These are phyloP conservation scores for Collybia sordida DNA, from an alignment of 768 basidiomycete species.

Conservation along the genomic window DNA sequence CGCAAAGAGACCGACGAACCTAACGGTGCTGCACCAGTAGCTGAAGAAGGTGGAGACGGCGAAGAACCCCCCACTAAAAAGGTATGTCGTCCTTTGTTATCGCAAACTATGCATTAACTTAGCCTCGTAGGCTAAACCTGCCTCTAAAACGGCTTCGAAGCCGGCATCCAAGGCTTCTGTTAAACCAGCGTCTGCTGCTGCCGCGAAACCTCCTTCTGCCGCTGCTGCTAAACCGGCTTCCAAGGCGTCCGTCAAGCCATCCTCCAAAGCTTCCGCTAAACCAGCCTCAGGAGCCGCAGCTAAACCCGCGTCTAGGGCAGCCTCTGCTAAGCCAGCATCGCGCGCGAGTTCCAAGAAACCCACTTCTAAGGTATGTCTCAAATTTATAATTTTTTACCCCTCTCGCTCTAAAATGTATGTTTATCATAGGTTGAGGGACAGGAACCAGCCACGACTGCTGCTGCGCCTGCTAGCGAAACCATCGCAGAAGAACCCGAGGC, in stretches of 20 bases:
- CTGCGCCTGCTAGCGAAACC: slow-evolving; percentile 37
- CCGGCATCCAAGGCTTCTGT: slow-evolving; percentile 27
- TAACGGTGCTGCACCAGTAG: slow-evolving; percentile 29
- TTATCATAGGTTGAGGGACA: slow-evolving; percentile 35
- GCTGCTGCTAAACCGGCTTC: slow-evolving; percentile 33
- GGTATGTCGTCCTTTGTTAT: slow-evolving; percentile 31
- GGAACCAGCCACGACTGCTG: slow-evolving; percentile 35
- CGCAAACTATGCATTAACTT: slow-evolving; percentile 7
- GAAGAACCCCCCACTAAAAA: slow-evolving; percentile 63
- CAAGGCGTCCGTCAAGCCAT: slow-evolving; percentile 37
- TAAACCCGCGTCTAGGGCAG: slow-evolving; percentile 44
- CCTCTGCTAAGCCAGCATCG: slow-evolving; percentile 53
- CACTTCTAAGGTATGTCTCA: slow-evolving; percentile 51
- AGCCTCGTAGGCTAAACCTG: slow-evolving; percentile 40
- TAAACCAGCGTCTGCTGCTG: slow-evolving; percentile 35
- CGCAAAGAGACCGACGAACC: slow-evolving; percentile 43
- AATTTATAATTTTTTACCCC: neutral
- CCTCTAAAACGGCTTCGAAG: slow-evolving; percentile 34
- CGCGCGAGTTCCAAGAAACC: slow-evolving; percentile 64
- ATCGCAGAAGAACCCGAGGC: slow-evolving; percentile 58
- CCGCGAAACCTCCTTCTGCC: slow-evolving; percentile 34
- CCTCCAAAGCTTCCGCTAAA: slow-evolving; percentile 43
- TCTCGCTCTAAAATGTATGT: slow-evolving; percentile 1
- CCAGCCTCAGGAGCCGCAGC: slow-evolving; percentile 39
- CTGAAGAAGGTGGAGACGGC: slow-evolving; percentile 30